Conservation (phyloP, 2,329 filamentous ascomycete species). For the Talaromyces islandicus region DNA sequence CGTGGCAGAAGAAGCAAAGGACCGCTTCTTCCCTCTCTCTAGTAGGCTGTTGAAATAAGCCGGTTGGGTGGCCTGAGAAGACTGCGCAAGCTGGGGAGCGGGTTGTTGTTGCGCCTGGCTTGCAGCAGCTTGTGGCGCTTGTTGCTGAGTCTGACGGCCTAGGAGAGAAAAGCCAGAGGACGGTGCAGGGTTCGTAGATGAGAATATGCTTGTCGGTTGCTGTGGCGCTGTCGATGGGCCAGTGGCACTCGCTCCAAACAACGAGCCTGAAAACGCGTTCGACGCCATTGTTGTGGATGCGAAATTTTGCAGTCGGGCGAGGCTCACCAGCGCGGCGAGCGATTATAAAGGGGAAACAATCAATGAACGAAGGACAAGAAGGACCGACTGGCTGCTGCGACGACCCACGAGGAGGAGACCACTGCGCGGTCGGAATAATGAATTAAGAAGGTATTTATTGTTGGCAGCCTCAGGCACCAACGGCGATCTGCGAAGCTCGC, state of each 20-base stretch:
- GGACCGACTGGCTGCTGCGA: not conserved
- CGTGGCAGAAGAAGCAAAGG: conserved; percentile 56
- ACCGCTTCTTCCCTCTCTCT: conserved; percentile 61
- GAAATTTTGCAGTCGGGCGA: not conserved
- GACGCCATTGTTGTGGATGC: conserved; percentile 7
- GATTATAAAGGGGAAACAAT: not conserved
- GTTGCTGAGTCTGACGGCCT: conserved; percentile 22
- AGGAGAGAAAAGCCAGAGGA: conserved; percentile 23
- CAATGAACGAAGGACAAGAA: not conserved
- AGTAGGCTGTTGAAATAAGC: conserved; percentile 61
- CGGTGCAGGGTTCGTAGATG: conserved; percentile 21
- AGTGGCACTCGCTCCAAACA: conserved; percentile 7
- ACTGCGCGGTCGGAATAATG: not conserved
- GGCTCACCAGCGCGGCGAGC: not conserved
- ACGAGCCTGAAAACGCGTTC: conserved; percentile 7
- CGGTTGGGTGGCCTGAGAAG: conserved; percentile 40
- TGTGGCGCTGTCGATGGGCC: conserved; percentile 10
- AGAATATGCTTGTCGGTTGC: conserved; percentile 22
- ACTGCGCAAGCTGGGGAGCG: conserved; percentile 19
- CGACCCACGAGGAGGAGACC: not conserved
- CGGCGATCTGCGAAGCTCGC: not conserved
- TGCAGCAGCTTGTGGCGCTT: conserved; percentile 15
- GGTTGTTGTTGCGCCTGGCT: conserved; percentile 20
- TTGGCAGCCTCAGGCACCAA: not conserved
- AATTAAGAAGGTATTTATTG: not conserved